These are phyloP conservation scores for Daldinia concentrica DNA, from an alignment of 495 filamentous ascomycete genomes.

Conservation along the genomic window DNA sequence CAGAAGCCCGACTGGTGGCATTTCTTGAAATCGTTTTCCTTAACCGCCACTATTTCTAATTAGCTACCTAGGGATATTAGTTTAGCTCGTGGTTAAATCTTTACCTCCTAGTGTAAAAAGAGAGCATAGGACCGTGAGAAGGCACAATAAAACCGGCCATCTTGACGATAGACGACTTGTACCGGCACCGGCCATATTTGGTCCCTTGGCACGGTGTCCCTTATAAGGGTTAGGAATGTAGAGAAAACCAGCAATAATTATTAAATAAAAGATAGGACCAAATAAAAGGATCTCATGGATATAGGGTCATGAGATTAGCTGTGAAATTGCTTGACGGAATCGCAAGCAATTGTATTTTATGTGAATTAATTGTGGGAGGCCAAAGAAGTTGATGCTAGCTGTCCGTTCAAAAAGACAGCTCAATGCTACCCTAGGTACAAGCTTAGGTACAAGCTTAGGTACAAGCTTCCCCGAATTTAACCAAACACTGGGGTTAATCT, in stretches of 20 bases:
- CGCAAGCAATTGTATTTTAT: slow-evolving; percentile 24
- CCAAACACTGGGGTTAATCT: background rate
- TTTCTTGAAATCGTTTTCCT: slow-evolving; percentile 95
- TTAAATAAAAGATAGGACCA: slow-evolving; percentile 20
- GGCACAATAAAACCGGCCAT: slow-evolving; percentile 66
- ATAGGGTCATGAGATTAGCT: slow-evolving; percentile 17
- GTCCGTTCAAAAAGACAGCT: slow-evolving; percentile 23
- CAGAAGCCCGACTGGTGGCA: slow-evolving; percentile 96
- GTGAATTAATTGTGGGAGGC: slow-evolving; percentile 6
- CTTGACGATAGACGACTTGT: slow-evolving; percentile 59
- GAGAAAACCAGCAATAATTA: slow-evolving; percentile 22
- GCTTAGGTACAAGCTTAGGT: background rate
- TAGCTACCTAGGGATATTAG: background rate
- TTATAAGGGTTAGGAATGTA: slow-evolving; percentile 15
- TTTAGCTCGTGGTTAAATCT: background rate
- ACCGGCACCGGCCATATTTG: slow-evolving; percentile 39
- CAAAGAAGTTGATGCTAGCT: slow-evolving; percentile 27
- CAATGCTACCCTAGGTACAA: slow-evolving; percentile 2
- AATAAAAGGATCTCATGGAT: slow-evolving; percentile 18
- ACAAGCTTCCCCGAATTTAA: slow-evolving; percentile 28
- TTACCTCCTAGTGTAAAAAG: slow-evolving; percentile 63
- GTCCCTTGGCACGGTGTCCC: slow-evolving; percentile 31
- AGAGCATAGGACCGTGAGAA: slow-evolving; percentile 54
- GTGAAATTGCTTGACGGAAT: slow-evolving; percentile 24
- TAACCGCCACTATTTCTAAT: slow-evolving; percentile 72